A percentile compares a stretch with the other conserved stretches of the same genome.
phyloP scores from a whole-genome alignment of 176 grass and related monocot species.

The Otatea glauca region DNA sequence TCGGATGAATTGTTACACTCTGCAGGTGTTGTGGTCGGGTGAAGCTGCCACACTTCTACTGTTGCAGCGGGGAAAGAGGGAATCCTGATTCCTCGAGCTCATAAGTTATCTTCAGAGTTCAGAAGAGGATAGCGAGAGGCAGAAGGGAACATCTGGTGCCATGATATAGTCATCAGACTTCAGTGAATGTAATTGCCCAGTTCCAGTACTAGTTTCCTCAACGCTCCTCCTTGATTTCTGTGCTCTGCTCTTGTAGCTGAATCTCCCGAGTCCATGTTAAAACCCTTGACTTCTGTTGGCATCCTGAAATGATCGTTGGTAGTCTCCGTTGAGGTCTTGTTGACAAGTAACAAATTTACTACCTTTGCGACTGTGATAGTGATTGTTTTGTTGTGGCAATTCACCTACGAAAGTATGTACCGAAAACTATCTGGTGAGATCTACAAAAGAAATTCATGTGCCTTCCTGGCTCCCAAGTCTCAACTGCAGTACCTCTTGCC shows the following conservation, averaged over 20 bases:
- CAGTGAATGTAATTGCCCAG: background rate
- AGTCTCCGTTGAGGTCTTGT: background rate
- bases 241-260: background rate
- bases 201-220: no score
- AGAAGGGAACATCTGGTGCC: background rate
- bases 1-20: no score
- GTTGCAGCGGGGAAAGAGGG: conserved; percentile 84
- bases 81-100: conserved; percentile 47
- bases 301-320: background rate
- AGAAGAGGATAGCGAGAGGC: background rate
- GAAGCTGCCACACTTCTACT: conserved; percentile 92
- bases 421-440: no score
- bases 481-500: no score
- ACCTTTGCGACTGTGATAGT: background rate
- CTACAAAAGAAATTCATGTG: no score
- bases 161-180: background rate
- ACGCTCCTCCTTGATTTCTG: no score
- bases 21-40: conserved; percentile 87
- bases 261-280: background rate
- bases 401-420: background rate
- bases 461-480: no score
- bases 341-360: background rate
- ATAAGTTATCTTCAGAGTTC: conserved; percentile 27
- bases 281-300: background rate
- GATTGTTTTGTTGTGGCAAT: background rate